Evolutionary conservation across 2,329 filamentous ascomycete genomes (phyloP), one percentile per base, ranked within the genome.

Genomic region (Dothistroma pini): DNA sequence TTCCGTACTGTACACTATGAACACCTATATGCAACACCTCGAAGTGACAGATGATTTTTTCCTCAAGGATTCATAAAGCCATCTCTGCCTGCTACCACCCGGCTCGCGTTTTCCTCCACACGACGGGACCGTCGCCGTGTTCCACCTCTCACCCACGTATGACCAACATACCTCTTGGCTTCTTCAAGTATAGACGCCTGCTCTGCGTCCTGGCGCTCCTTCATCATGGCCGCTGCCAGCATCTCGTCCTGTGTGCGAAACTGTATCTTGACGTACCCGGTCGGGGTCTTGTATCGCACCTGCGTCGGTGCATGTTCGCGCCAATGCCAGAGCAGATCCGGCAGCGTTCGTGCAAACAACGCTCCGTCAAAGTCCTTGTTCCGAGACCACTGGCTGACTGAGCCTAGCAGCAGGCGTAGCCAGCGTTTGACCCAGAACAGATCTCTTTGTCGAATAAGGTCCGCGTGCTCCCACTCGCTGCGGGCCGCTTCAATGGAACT

Each of bases 201-300:
- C 35, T 32, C 4, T 21, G 11, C n/a, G 8, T 35, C 14, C 38
- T 14, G n/a, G 25, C 25, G 34, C 34, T 19, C 34, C 21, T 32
- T 32, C 6, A n/a, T 44, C 48, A 41, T 12, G 48, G 19, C 7
- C 7, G 51, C 34, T 12, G n/a, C 56, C 29, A 51, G 32, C 19
- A 55, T 50, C 32, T 64, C 59, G 47, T 63, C 60, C 29, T 67
- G 34, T 11, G 44, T 38, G 2, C 64, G 54, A 7, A 69, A 49
- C 21, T 64, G 50, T 38, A 75, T 62, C 50, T 71, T 63, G 14
- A 75, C 59, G 19, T 68, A 51, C 8, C 72, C 73, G n/a, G 68
- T 71, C 3, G 68, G 60, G 7, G 66, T 70, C 34, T 74, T 70
- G 44, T 74, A 74, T 34, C 52, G 32, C 8, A 73, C 62, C 0